Evolutionary conservation across 495 filamentous ascomycete genomes (phyloP).

Genomic region (Usnea hakonensis): DNA sequence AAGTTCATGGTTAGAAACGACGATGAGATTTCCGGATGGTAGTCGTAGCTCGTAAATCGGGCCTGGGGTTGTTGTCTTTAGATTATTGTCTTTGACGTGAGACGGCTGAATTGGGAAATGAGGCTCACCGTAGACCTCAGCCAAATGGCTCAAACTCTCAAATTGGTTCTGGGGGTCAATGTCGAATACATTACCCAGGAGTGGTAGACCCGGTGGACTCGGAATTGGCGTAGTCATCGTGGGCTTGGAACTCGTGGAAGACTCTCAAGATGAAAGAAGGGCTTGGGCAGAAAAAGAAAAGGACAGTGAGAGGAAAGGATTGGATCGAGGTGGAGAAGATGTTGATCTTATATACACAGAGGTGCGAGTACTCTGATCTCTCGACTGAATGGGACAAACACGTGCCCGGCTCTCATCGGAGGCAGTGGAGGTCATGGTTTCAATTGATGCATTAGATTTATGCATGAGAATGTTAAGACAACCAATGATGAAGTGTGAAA

Average conservation of each 20-base stretch:
- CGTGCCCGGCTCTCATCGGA: too few species aligned
- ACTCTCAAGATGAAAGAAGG: neutral
- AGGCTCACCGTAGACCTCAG: slow-evolving; percentile 52
- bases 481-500: neutral
- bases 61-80: neutral
- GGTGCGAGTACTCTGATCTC: too few species aligned
- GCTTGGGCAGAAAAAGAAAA: neutral
- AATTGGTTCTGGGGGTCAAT: slow-evolving; percentile 47
- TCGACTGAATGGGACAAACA: too few species aligned
- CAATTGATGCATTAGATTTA: neutral
- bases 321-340: neutral
- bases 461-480: neutral
- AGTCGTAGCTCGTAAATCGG: neutral
- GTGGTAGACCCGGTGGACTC: slow-evolving; percentile 52
- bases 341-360: neutral
- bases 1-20: slow-evolving; percentile 46
- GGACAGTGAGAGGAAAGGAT: too few species aligned
- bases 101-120: neutral
- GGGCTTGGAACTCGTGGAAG: neutral
- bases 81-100: too few species aligned
- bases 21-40: slow-evolving; percentile 10
- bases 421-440: too few species aligned
- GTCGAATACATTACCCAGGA: slow-evolving; percentile 60
- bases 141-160: slow-evolving; percentile 46
- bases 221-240: slow-evolving; percentile 40